Conservation (phyloP, 768 basidiomycete genomes). For the Lentinus tigrinus region DNA sequence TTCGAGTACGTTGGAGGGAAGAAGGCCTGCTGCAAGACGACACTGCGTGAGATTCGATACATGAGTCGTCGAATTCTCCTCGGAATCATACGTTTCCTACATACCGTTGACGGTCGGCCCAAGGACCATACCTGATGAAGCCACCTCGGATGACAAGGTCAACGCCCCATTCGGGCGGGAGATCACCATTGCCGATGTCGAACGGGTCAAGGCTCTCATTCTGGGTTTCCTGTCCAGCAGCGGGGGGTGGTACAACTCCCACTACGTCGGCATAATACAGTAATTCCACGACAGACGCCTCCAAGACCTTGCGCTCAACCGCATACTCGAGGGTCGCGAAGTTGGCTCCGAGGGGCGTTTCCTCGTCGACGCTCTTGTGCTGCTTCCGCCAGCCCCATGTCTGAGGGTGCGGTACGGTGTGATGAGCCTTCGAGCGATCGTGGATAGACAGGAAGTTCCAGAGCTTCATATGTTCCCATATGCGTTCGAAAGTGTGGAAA, state of each 20-base stretch:
- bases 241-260: conserved; percentile 61
- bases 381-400: conserved; percentile 25
- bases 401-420: conserved; percentile 14
- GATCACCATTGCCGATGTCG: conserved; percentile 84
- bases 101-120: conserved; percentile 93
- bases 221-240: conserved; percentile 22
- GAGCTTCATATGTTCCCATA: conserved; percentile 54
- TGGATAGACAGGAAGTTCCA: conserved; percentile 8
- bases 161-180: conserved; percentile 91
- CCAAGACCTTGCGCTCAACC: conserved; percentile 79
- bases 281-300: conserved; percentile 73
- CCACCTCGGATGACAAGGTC: conserved; percentile 82
- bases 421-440: not conserved
- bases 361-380: conserved; percentile 46
- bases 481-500: conserved; percentile 42
- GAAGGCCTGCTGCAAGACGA: conserved; percentile 75
- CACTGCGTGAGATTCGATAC: conserved; percentile 49
- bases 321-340: conserved; percentile 76
- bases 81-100: no score
- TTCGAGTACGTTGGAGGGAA: conserved; percentile 81
- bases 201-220: conserved; percentile 43
- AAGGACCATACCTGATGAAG: conserved; percentile 83
- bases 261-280: conserved; percentile 86
- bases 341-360: conserved; percentile 54
- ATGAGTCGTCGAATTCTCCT: no score